These are phyloP conservation scores for Bromus sterilis DNA, from an alignment of 176 grass and related monocot genomes.

Conservation along the genomic window DNA sequence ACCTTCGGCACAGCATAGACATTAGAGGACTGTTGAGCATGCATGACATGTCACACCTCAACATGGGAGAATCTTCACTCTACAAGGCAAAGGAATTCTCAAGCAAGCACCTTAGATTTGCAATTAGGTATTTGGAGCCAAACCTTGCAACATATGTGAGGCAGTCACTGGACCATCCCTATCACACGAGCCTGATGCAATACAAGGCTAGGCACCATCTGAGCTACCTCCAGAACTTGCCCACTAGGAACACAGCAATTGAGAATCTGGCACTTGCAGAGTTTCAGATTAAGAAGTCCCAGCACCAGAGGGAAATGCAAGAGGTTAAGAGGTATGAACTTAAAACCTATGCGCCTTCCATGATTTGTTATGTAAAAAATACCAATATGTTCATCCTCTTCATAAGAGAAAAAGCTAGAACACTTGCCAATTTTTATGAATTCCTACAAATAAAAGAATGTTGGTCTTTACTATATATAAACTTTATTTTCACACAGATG, in stretches of 20 bases:
- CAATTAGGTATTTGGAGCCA: slow-evolving; percentile 10
- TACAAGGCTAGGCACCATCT: slow-evolving; percentile 59
- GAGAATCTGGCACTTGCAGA: slow-evolving; percentile 42
- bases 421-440: background rate
- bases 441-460: background rate
- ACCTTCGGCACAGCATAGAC: background rate
- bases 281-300: slow-evolving; percentile 24
- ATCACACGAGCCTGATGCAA: slow-evolving; percentile 40
- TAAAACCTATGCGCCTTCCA: background rate
- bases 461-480: background rate
- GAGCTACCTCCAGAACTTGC: background rate
- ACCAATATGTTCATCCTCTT: background rate
- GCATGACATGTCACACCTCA: slow-evolving; percentile 51
- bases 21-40: slow-evolving; percentile 42
- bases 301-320: slow-evolving; percentile 46
- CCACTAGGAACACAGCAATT: background rate
- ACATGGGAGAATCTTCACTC: slow-evolving; percentile 32
- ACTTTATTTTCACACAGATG: background rate
- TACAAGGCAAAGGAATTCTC: slow-evolving; percentile 55
- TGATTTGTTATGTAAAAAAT: background rate
- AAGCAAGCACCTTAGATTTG: slow-evolving; percentile 26
- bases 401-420: background rate
- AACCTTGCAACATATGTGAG: slow-evolving; percentile 21
- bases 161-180: slow-evolving; percentile 46
- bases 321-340: slow-evolving; percentile 29